Conservation (phyloP, 371 early-diverging fungal species). For the Syncephalastrum contaminatum region DNA sequence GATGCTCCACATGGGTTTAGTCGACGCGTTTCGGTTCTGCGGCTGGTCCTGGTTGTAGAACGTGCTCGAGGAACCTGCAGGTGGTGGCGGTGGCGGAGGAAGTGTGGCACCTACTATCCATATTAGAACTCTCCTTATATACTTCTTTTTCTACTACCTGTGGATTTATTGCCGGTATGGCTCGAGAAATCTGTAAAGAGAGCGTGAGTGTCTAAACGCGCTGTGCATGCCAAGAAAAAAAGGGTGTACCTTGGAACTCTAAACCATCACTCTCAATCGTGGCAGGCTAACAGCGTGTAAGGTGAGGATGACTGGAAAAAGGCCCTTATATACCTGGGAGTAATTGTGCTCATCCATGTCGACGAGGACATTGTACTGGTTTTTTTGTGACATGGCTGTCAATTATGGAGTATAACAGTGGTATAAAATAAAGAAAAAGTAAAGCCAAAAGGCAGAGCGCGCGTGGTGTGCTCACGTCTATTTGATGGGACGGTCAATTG, state of each 20-base stretch:
- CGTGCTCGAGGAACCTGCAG: conserved; percentile 9
- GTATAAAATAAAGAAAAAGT: not conserved
- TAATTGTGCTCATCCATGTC: conserved; percentile 49
- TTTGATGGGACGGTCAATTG: too few species aligned
- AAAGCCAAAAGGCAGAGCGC: not conserved
- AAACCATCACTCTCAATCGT: conserved; percentile 53
- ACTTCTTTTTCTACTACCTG: conserved; percentile 6
- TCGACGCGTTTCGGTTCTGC: conserved; percentile 21
- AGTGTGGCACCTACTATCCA: conserved; percentile 7
- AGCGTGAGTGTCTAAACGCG: not conserved
- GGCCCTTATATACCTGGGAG: conserved; percentile 28
- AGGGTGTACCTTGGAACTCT: conserved; percentile 45
- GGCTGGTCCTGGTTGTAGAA: conserved; percentile 45
- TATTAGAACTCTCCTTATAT: not conserved
- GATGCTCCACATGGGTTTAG: conserved; percentile 70
- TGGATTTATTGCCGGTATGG: conserved; percentile 10
- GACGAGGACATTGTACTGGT: conserved; percentile 53
- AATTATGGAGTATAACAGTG: not conserved
- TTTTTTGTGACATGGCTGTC: conserved; percentile 27
- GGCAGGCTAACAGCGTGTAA: conserved; percentile 30
- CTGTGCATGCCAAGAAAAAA: not conserved
- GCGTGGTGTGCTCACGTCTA: too few species aligned
- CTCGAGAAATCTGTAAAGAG: conserved; percentile 18
- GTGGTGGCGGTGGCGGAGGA: conserved; percentile 26
- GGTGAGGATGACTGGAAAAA: not conserved